Evolutionary conservation across 2,329 filamentous ascomycete genomes (phyloP).

Genomic region (Colletotrichum sp.): DNA sequence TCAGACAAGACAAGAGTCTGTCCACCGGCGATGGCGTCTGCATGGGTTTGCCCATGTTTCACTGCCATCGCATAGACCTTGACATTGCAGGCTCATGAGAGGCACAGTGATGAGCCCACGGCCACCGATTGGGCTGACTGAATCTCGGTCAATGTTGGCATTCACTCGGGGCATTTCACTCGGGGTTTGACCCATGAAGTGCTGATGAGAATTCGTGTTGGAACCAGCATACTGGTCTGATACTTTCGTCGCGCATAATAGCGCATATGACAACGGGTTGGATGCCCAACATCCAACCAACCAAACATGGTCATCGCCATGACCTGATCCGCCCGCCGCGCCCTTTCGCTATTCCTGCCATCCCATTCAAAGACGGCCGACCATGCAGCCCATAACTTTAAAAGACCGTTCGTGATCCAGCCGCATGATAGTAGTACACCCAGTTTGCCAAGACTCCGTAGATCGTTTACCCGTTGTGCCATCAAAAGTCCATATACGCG

Average conservation of each 20-base stretch:
- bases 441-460: not conserved
- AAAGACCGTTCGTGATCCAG: not conserved
- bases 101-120: not conserved
- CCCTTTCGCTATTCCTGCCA: not conserved
- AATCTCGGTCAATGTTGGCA: not conserved
- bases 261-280: not conserved
- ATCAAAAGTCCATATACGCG: not conserved
- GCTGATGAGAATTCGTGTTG: not conserved
- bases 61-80: not conserved
- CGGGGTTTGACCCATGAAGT: not conserved
- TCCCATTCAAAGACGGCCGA: not conserved
- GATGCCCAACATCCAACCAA: not conserved
- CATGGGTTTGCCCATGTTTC: not conserved
- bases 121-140: not conserved
- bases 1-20: not conserved
- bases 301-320: not conserved
- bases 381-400: not conserved
- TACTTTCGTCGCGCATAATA: not conserved
- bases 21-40: not conserved
- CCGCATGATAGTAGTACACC: conserved; percentile 25
- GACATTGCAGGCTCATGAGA: not conserved
- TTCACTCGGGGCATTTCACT: not conserved
- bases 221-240: not conserved
- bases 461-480: not conserved
- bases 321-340: not conserved